phyloP scores from a whole-genome alignment of 345 rosid genomes.

The Litchi chinensis region DNA sequence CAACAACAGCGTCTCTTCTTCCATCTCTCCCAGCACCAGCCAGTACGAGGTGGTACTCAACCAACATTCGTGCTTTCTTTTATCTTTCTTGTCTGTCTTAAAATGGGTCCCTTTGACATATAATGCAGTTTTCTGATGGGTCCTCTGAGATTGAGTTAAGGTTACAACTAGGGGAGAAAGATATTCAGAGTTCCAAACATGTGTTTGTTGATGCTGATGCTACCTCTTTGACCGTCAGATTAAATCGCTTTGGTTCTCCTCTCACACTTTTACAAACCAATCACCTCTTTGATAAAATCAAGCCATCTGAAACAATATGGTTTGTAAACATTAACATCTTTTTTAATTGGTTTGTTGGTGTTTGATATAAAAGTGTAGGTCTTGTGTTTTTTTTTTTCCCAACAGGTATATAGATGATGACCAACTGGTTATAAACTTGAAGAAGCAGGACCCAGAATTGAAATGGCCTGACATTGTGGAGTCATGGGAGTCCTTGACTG shows the following conservation, averaged over 20 bases:
- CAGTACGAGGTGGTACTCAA: conserved; percentile 50
- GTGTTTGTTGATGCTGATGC: conserved; percentile 80
- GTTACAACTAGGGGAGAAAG: conserved; percentile 49
- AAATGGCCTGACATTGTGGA: conserved; percentile 92
- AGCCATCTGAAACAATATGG: conserved; percentile 89
- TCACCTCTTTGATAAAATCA: conserved; percentile 65
- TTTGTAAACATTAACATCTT: conserved; percentile 29
- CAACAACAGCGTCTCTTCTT: conserved; percentile 40
- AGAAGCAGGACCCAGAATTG: conserved; percentile 77
- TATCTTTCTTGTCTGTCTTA: not conserved
- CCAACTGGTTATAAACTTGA: conserved; percentile 78
- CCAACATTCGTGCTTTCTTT: not conserved
- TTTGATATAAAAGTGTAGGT: not conserved
- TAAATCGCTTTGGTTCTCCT: conserved; percentile 47
- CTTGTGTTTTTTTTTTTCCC: conserved; percentile 9
- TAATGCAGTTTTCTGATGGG: conserved; percentile 73
- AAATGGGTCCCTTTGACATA: not conserved
- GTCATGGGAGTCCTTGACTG: conserved; percentile 87
- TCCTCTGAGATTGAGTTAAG: conserved; percentile 80
- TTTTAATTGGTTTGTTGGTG: conserved; percentile 2
- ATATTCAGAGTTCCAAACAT: conserved; percentile 52
- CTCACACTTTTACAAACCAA: conserved; percentile 66
- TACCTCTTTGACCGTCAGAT: conserved; percentile 52
- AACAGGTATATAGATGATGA: conserved; percentile 82
- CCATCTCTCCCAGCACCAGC: conserved; percentile 43